Evolutionary conservation across 371 early-diverging fungal species (phyloP), one percentile per base, ranked within the genome.

Genomic region (Mortierella sp.): DNA sequence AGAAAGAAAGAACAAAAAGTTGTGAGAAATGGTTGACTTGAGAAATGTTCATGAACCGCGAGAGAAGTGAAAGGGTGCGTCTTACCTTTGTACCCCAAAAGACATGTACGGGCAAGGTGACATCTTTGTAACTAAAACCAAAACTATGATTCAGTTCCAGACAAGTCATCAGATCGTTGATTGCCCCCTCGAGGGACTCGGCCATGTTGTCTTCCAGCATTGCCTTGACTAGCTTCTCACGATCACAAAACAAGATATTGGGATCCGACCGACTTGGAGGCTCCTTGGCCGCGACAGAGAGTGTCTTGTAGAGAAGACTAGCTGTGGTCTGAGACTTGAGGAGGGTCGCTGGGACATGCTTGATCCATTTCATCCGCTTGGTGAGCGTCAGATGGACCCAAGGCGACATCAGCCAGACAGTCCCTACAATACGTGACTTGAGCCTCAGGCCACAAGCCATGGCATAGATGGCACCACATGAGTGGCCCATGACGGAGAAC

Each of bases 381-480:
- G 81, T 79, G 1, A 80, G 57, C 1, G 81, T 77, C 26, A 76
- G 48, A 50, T 72, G 72, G 37, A 80, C 79, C 81, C 81, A 80
- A 14, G 81, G 81, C 4, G 70, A 76, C 60, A 80, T 76, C 26
- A 80, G 29, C 75, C 76, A 80, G 23, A 80, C 76, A 1, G 81
- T 80, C 44, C 81, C 81, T 29, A 76, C 72, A 37, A 80, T 62
- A 6, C 73, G 64, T 11, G 75, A 48, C 19, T 75, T 75, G 51
- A 80, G 64, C 2, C 72, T 71, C 2, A 80, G 64, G 9, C 79
- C 81, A 52, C 81, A 80, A 45, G 81, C 75, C 72, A 80, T 75
- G 56, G 81, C 77, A 68, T 80, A 75, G 25, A 76, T 75, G n/a
- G 81, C 81, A 18, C 81, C 81, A 57, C 77, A 75, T n/a, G 75